Percentiles rank a stretch among this genome's conserved stretches.
Conservation (phyloP, 2,329 filamentous ascomycete species). For the Apiospora malaysiana region DNA sequence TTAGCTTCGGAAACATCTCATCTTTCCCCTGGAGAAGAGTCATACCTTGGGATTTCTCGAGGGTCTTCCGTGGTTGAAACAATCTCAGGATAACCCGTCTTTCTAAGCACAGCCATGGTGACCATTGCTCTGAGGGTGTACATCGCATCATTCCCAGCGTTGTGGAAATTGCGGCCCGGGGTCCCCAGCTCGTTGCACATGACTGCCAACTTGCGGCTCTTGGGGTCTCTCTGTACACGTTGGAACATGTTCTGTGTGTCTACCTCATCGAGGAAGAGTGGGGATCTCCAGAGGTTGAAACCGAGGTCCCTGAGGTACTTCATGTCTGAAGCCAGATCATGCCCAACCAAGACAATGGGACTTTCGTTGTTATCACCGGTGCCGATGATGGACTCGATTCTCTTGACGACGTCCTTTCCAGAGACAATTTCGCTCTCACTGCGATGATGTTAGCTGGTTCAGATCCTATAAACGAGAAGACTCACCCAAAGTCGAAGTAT, state of each 20-base stretch:
- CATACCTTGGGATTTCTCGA: conserved; percentile 15
- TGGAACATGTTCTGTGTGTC: conserved; percentile 79
- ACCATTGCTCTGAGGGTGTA: conserved; percentile 80
- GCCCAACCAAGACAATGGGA: conserved; percentile 78
- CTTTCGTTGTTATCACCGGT: conserved; percentile 31
- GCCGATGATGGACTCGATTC: conserved; percentile 46
- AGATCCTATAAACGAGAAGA: not conserved
- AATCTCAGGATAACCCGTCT: conserved; percentile 23
- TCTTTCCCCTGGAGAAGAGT: not conserved
- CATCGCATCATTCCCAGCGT: conserved; percentile 84
- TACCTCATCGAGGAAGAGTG: conserved; percentile 65
- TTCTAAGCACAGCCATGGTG: conserved; percentile 56
- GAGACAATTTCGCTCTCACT: conserved; percentile 51
- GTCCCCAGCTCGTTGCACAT: conserved; percentile 72
- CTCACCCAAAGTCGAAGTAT: conserved; percentile 76
- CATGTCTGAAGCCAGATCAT: conserved; percentile 73
- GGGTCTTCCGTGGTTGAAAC: conserved; percentile 23
- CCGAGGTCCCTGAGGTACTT: conserved; percentile 69
- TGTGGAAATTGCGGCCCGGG: conserved; percentile 72
- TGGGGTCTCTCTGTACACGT: conserved; percentile 58
- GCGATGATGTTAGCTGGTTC: conserved; percentile 25
- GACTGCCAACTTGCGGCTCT: conserved; percentile 61
- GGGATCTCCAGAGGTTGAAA: conserved; percentile 60
- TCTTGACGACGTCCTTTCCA: conserved; percentile 40
- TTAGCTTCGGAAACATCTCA: conserved; percentile 13